Evolutionary conservation across 2,329 filamentous ascomycete species (phyloP), one percentile per base, ranked within the genome.

Genomic region (Calycina herbarum): DNA sequence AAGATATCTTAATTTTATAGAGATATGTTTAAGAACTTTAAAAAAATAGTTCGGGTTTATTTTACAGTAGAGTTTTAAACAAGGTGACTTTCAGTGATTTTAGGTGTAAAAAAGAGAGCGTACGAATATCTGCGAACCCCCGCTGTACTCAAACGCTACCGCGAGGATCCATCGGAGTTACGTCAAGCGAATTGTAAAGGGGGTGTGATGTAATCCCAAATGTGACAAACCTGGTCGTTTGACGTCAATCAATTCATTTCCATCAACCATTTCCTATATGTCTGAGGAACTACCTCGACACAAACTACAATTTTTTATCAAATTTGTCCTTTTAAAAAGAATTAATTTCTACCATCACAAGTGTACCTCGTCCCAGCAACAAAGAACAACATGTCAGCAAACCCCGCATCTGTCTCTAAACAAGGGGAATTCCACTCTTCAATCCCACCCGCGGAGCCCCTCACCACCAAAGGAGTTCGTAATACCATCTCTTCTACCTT

Each of bases 381-480:
- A 40, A 24, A 7, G 7, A 54, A n/a, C 29, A 42, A n/a, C 38
- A 68, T 68, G 66, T 68, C 69, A 20, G 64, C 61, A 51, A 66
- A 48, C 40, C 74, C 82, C 56, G 80, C 87, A 29, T 81, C 85
- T 33, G 77, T 87, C n/a, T 79, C 77, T 70, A 80, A 82, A 68
- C 81, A 85, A 73, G 85, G 85, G 72, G 80, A 86, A 72, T 88
- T 90, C 75, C 77, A 79, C 69, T 81, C 82, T 67, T 79, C 78
- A 27, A 79, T 85, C 1, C 77, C 80, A 11, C 82, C 79, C 7
- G 78, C 82, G 3, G 80, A 85, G 70, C 87, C 86, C 15, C 72
- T 86, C 57, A 82, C 81, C 33, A 83, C 77, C 17, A 59, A 59
- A 48, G 62, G 62, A 13, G 54, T 59, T 51, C 29, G 62, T 51